Evolutionary conservation across 225 moss, liverwort and hornwort species (phyloP), one percentile per base, ranked within the genome.

Genomic region (Straminergon stramineum): DNA sequence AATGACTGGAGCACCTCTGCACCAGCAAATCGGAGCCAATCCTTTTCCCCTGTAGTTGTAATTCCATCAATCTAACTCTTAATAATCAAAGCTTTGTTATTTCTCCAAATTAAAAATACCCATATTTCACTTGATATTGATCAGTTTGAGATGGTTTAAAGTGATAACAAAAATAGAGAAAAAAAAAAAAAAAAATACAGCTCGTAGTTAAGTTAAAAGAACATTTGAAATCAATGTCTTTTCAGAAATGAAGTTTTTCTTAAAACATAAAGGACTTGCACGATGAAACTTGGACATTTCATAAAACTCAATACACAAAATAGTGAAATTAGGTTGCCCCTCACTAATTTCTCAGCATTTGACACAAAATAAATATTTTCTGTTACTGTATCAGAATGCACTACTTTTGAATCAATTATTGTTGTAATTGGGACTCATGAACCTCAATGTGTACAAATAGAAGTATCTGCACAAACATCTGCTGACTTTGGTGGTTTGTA

Each of bases 1-100:
- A 97, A 98, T 24, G 92, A 93, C 58, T 92, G 80, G 62, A 96
- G 93, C 89, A 93, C 91, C 37, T 89, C 90, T 11, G 85, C 90
- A 22, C 95, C 93, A 37, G 94, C 91, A 21, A 89, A 73, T 87
- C 84, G 92, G 74, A 97, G 17, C 52, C 68, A 77, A 86, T 98
- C 98, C 76, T 97, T 97, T 6, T 92, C 96, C 45, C 98, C 96
- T 96, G 74, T 0, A 2, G 11, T 79, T 57, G 58, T 2, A 28
- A 80, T 80, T 19, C 12, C 58, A 80, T 58, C 28, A 60, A 39
- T 60, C 2, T 28, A 58, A 58, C 28, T 80, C 18, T 0, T 39
- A 79, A 58, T 80, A 17, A 30, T 60, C 39, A 80, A 61, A 43
- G 3, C 30, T 61, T 81, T 61, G 60, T 39, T 18, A 18, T 7